phyloP scores from a whole-genome alignment of 805 yeast species.

The Ogataea salicorniae region DNA sequence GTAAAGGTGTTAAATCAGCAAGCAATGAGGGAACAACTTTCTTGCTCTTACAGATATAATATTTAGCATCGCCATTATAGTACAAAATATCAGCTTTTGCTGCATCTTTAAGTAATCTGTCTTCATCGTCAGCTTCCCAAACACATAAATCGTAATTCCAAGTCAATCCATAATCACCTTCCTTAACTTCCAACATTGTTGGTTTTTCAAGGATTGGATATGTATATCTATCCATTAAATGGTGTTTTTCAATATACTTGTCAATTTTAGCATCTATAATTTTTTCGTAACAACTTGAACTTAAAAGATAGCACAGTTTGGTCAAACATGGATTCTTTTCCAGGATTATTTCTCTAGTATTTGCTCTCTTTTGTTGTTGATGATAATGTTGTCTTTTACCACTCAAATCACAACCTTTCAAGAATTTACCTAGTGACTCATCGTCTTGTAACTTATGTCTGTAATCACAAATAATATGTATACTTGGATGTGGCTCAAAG shows the following conservation, averaged over 20 bases:
- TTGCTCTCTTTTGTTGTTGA: conserved; percentile 7
- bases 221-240: conserved; percentile 8
- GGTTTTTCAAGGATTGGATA: conserved; percentile 23
- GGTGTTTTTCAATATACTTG: conserved; percentile 11
- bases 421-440: conserved; percentile 13
- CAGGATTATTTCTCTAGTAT: conserved; percentile 8
- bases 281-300: background rate
- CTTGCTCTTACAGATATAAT: background rate
- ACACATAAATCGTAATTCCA: conserved; percentile 13
- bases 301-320: background rate
- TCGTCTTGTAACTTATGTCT: conserved; percentile 18
- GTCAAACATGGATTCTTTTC: conserved; percentile 1
- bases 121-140: conserved; percentile 14
- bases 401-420: conserved; percentile 21
- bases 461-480: conserved; percentile 12
- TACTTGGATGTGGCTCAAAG: conserved; percentile 16
- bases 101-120: conserved; percentile 10
- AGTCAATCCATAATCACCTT: conserved; percentile 8
- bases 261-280: conserved; percentile 13
- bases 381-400: conserved; percentile 18
- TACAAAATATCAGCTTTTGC: conserved; percentile 19
- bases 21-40: background rate
- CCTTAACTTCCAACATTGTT: conserved; percentile 10
- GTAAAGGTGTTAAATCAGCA: too few species aligned
- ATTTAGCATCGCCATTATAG: background rate